A percentile compares a stretch with the other conserved stretches of the same genome.
Evolutionary conservation across 805 yeast genomes (phyloP).

Genomic region (Gaillardinia entomophila): DNA sequence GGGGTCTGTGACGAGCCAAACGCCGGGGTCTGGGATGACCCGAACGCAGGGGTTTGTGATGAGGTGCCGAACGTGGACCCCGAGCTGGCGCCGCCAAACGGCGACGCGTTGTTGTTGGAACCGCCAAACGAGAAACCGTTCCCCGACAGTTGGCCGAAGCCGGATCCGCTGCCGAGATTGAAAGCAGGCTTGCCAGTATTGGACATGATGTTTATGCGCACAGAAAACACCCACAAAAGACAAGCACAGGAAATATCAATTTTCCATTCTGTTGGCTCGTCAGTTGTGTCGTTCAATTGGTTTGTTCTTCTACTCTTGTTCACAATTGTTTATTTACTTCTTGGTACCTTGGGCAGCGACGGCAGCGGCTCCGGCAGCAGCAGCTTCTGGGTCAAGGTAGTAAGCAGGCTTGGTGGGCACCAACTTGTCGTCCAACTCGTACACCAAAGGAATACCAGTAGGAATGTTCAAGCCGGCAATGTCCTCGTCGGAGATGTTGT

Average conservation of each 20-base stretch:
- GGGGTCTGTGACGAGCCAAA: constrained; percentile 1
- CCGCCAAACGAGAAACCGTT: neutral
- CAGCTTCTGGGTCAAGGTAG: constrained; percentile 99
- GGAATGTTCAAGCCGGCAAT: constrained; percentile 95
- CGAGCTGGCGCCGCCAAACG: too few species aligned
- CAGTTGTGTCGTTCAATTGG: too few species aligned
- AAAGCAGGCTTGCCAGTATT: too few species aligned
- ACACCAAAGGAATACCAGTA: constrained; percentile 97
- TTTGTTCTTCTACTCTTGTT: neutral
- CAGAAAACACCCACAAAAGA: constrained; percentile 1
- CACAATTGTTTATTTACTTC: constrained; percentile 16
- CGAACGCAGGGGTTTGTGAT: constrained; percentile 2
- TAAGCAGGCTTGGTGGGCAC: constrained; percentile 89
- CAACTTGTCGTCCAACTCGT: constrained; percentile 83
- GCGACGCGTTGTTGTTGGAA: too few species aligned
- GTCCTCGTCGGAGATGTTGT: constrained; percentile 84
- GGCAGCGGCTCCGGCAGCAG: constrained; percentile 99
- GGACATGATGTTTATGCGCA: too few species aligned
- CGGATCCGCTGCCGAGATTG: constrained; percentile 1
- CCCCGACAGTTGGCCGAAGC: neutral
- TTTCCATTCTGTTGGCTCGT: too few species aligned
- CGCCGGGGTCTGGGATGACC: constrained; percentile 1
- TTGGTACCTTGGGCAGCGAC: constrained; percentile 89
- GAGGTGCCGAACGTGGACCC: too few species aligned
- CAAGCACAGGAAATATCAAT: constrained; percentile 1